These are phyloP conservation scores for Lentinula sp. DNA, from an alignment of 768 basidiomycete genomes.

Conservation along the genomic window DNA sequence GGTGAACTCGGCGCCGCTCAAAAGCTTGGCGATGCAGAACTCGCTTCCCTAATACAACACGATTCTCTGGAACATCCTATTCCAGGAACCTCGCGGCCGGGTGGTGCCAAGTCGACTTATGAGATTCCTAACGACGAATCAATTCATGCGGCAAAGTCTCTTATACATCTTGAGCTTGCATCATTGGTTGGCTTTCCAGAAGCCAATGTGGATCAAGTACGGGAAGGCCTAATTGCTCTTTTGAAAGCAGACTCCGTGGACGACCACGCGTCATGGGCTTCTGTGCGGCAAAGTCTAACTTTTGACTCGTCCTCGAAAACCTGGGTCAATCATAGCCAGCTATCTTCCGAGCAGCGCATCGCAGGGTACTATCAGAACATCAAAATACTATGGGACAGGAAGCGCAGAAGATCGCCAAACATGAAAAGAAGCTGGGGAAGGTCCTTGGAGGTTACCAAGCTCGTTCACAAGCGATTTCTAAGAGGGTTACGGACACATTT, in stretches of 20 bases:
- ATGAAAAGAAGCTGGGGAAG: conserved; percentile 86
- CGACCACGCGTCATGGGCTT: conserved; percentile 67
- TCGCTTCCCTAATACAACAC: conserved; percentile 75
- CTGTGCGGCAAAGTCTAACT: conserved; percentile 51
- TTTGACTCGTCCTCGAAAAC: conserved; percentile 48
- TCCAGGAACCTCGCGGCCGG: conserved; percentile 78
- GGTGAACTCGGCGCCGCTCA: conserved; percentile 41
- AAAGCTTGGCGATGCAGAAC: conserved; percentile 68
- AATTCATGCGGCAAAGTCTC: conserved; percentile 59
- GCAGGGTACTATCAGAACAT: conserved; percentile 64
- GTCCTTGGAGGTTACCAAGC: conserved; percentile 89
- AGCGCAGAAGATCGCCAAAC: conserved; percentile 73
- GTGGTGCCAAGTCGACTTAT: conserved; percentile 64
- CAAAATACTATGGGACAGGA: conserved; percentile 75
- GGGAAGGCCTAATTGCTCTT: conserved; percentile 64
- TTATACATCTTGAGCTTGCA: conserved; percentile 80
- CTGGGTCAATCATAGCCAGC: conserved; percentile 62
- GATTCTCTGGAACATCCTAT: conserved; percentile 85
- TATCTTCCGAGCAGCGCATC: conserved; percentile 55
- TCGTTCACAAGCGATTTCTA: conserved; percentile 60
- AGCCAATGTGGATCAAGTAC: conserved; percentile 73
- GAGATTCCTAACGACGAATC: conserved; percentile 73
- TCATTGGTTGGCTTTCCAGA: conserved; percentile 77
- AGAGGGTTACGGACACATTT: conserved; percentile 61
- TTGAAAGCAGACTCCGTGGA: conserved; percentile 57